Percentiles rank a stretch among this genome's conserved stretches.
Evolutionary conservation across 1,284 basidiomycete species (phyloP).

Genomic region (Fistulina hepatica): DNA sequence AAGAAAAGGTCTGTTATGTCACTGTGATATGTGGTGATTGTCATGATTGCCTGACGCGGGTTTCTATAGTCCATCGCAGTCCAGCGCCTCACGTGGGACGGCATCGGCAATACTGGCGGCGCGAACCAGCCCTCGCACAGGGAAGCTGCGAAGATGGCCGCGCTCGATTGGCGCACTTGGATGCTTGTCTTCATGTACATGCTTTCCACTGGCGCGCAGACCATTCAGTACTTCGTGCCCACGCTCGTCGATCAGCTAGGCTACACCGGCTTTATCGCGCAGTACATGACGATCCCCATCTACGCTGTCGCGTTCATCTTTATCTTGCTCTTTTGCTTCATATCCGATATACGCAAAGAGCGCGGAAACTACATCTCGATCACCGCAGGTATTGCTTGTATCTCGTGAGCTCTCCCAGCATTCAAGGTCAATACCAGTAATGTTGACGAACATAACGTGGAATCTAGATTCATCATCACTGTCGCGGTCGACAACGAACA

Average conservation of each 20-base stretch:
- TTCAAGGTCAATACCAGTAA: too few relatives aligned
- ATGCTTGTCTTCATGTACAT: slow-evolving; percentile 26
- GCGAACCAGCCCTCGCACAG: slow-evolving; percentile 22
- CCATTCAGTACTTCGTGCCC: slow-evolving; percentile 35
- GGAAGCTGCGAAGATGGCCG: slow-evolving; percentile 25
- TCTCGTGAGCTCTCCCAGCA: too few relatives aligned
- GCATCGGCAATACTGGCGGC: slow-evolving; percentile 21
- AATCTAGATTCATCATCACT: slow-evolving; percentile 31
- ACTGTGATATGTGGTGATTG: background rate
- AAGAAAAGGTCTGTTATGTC: slow-evolving; percentile 20
- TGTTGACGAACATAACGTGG: too few relatives aligned
- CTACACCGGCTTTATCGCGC: slow-evolving; percentile 26
- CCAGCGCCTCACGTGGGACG: slow-evolving; percentile 28
- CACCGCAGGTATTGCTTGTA: too few relatives aligned
- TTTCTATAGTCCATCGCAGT: slow-evolving; percentile 25
- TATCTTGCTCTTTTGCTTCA: slow-evolving; percentile 23
- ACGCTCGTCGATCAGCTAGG: slow-evolving; percentile 27
- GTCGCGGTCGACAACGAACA: slow-evolving; percentile 23
- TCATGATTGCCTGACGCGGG: background rate
- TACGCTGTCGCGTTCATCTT: slow-evolving; percentile 27
- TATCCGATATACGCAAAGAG: slow-evolving; percentile 25
- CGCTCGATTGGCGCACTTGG: slow-evolving; percentile 25
- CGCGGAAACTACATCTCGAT: slow-evolving; percentile 26
- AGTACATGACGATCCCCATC: slow-evolving; percentile 36
- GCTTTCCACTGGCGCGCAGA: slow-evolving; percentile 29